These are phyloP conservation scores for Macrocybe gigantea DNA, from an alignment of 768 basidiomycete species.

Conservation along the genomic window DNA sequence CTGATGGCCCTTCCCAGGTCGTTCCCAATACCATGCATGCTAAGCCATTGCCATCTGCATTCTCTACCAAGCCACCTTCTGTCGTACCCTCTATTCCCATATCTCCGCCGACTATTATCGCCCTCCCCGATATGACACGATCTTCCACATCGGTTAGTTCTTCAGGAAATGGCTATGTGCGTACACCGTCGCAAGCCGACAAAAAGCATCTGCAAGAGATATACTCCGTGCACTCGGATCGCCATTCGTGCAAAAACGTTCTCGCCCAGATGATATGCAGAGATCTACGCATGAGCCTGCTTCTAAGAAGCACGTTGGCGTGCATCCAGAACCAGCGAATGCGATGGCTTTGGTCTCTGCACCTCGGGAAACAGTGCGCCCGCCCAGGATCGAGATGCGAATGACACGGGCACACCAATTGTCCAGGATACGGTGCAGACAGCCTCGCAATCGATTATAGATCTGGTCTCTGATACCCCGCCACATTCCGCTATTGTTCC, in stretches of 20 bases:
- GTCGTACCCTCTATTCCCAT: background rate
- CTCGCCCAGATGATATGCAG: slow-evolving; percentile 6
- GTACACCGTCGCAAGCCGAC: slow-evolving; percentile 38
- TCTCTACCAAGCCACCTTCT: background rate
- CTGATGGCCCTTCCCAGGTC: too few species aligned
- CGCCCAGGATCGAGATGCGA: background rate
- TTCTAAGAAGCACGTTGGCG: background rate
- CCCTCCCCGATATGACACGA: background rate
- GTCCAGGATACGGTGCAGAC: too few species aligned
- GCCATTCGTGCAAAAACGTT: slow-evolving; percentile 15
- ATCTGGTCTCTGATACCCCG: too few species aligned
- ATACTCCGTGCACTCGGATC: slow-evolving; percentile 46
- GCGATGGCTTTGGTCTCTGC: background rate
- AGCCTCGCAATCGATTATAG: too few species aligned
- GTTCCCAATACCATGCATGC: background rate
- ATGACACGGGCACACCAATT: too few species aligned
- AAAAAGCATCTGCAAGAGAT: slow-evolving; percentile 45
- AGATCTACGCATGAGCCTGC: slow-evolving; percentile 3
- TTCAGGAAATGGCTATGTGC: slow-evolving; percentile 6
- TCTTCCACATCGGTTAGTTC: background rate
- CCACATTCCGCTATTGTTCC: too few species aligned
- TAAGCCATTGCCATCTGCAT: background rate
- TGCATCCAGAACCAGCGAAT: background rate
- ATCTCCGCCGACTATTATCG: background rate
- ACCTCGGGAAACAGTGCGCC: background rate